A percentile compares a stretch with the other conserved stretches of the same genome.
Evolutionary conservation across 208 protist species (phyloP).

Genomic region (Leishmania aethiopica): DNA sequence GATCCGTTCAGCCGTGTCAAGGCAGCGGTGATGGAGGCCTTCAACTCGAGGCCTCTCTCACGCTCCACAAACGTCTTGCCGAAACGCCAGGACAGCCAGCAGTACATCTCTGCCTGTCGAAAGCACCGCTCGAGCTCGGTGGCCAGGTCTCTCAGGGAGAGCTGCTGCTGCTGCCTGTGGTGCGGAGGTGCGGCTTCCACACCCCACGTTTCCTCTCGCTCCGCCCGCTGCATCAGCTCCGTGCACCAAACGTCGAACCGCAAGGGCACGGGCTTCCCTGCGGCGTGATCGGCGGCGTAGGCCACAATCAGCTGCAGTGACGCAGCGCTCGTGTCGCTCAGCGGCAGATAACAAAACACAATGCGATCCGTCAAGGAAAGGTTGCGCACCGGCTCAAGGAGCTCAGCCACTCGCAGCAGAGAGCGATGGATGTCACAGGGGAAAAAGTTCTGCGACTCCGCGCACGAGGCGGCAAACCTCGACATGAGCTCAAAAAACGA

Average conservation of each 20-base stretch:
- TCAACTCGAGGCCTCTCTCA: conserved; percentile 48
- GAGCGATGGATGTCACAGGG: conserved; percentile 75
- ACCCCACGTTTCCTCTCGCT: not conserved
- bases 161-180: not conserved
- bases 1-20: conserved; percentile 28
- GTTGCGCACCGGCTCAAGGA: conserved; percentile 50
- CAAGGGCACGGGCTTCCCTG: conserved; percentile 37
- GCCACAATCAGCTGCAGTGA: conserved; percentile 45
- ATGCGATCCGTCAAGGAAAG: conserved; percentile 66
- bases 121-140: conserved; percentile 55
- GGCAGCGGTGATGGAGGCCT: conserved; percentile 33
- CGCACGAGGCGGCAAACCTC: conserved; percentile 44
- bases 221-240: conserved; percentile 5
- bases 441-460: conserved; percentile 55
- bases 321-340: conserved; percentile 52
- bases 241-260: conserved; percentile 47
- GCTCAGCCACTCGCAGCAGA: conserved; percentile 57
- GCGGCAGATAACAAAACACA: conserved; percentile 82
- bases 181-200: not conserved
- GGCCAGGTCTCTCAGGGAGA: not conserved
- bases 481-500: conserved; percentile 46
- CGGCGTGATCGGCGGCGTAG: conserved; percentile 65
- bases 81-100: conserved; percentile 88
- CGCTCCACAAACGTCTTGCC: conserved; percentile 69
- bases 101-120: conserved; percentile 77